Conservation (phyloP, 106 monocot species). For the Platanthera zijinensis region DNA sequence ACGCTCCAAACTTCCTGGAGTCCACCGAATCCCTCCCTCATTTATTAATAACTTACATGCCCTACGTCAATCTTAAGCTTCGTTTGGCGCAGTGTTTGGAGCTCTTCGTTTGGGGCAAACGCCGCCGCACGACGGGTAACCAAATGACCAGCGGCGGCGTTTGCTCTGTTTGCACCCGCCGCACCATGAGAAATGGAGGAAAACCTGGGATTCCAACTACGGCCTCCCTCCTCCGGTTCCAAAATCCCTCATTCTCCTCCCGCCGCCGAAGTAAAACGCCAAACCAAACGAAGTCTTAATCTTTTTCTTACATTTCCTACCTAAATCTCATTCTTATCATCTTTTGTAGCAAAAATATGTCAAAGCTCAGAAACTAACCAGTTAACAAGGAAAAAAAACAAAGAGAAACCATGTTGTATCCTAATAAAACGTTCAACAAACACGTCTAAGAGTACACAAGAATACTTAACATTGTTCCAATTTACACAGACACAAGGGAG, state of each 20-base stretch:
- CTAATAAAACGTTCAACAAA: slow-evolving; percentile 3
- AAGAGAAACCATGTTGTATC: not conserved
- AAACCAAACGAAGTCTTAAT: too few relatives aligned
- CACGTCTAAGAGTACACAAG: not conserved
- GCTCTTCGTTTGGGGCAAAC: too few relatives aligned
- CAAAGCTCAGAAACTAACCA: not conserved
- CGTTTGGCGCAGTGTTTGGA: too few relatives aligned
- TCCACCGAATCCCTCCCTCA: not conserved
- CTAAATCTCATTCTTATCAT: not conserved
- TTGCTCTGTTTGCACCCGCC: not conserved
- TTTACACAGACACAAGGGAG: not conserved
- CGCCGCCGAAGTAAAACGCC: too few relatives aligned
- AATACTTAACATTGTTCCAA: not conserved
- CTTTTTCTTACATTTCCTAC: not conserved
- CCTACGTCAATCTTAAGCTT: too few relatives aligned
- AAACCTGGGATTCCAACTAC: too few relatives aligned
- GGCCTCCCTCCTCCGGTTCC: too few relatives aligned
- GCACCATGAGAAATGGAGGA: too few relatives aligned
- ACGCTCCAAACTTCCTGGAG: not conserved
- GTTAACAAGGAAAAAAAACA: not conserved
- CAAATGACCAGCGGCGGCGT: too few relatives aligned
- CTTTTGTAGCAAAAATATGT: not conserved
- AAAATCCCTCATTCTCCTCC: too few relatives aligned
- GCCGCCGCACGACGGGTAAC: too few relatives aligned
- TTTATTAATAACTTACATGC: not conserved